phyloP scores from a whole-genome alignment of 1,139 yeast genomes.

The Arxiozyma slooffiae region DNA sequence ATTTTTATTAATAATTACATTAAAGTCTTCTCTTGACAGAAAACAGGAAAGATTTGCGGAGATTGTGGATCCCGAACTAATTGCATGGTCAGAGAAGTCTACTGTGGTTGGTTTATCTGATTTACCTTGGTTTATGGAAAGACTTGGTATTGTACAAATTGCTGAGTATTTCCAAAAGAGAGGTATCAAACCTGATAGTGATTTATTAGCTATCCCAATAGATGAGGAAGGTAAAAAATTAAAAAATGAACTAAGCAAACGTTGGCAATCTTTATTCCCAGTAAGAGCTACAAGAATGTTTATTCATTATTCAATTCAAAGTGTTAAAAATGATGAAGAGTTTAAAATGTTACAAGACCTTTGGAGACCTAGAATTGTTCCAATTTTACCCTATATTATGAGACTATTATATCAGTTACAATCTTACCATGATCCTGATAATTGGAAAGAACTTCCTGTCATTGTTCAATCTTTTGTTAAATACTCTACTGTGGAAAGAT shows the following conservation, averaged over 20 bases:
- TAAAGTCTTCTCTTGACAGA: slow-evolving; percentile 65
- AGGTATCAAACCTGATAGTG: slow-evolving; percentile 67
- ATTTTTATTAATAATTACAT: slow-evolving; percentile 81
- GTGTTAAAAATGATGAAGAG: slow-evolving; percentile 67
- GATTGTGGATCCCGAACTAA: slow-evolving; percentile 85
- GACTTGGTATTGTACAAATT: slow-evolving; percentile 87
- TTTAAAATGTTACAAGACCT: slow-evolving; percentile 59
- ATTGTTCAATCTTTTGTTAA: slow-evolving; percentile 87
- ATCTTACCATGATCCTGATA: slow-evolving; percentile 85
- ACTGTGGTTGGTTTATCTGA: slow-evolving; percentile 85
- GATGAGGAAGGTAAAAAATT: slow-evolving; percentile 80
- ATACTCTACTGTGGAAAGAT: slow-evolving; percentile 81
- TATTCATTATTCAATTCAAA: slow-evolving; percentile 90
- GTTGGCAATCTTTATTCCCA: slow-evolving; percentile 92
- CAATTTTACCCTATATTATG: slow-evolving; percentile 81
- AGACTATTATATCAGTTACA: slow-evolving; percentile 83
- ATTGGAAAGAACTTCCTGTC: slow-evolving; percentile 79
- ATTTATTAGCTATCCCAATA: slow-evolving; percentile 68
- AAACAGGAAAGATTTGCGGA: slow-evolving; percentile 66
- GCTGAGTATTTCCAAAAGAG: slow-evolving; percentile 82
- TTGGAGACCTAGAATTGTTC: slow-evolving; percentile 92
- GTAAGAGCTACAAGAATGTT: slow-evolving; percentile 91
- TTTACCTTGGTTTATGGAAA: slow-evolving; percentile 95
- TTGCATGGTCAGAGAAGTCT: slow-evolving; percentile 87
- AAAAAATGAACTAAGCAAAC: slow-evolving; percentile 70